Base-by-base conservation (phyloP, 148 eudicot species). In the Chenopodium berlandieri region DNA sequence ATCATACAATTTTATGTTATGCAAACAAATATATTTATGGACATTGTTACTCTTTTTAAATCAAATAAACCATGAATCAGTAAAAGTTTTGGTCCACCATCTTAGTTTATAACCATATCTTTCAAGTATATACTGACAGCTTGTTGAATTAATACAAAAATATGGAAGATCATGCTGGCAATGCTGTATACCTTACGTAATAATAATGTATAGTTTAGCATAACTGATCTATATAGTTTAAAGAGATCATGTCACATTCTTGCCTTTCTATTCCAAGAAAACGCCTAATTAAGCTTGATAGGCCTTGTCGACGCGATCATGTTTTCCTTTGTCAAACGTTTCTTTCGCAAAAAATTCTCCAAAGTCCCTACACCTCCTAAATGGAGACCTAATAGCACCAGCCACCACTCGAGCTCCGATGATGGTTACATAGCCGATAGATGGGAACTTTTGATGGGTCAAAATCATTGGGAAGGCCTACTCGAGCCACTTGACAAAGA, bases 391-490 rank as follows among this genome's bases (percentile, higher is more conserved):
- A 22, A 19, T 20, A 75, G 69, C 31, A 47, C 32, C 0, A 71
- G 23, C 20, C 60, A 30, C 32, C 32, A 73, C 47, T 73, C 40
- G 71, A 65, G 32, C 83, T 74, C 83, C 9, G 47, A 81, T 63
- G 31, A 30, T 14, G 79, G 64, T 47, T 78, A 40, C 84, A 86
- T 90, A 40, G 92, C 94, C 46, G 65, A 89, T 65, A 90, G 75
- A 78, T 95, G 98, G 98, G 87, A 82, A 71, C 77, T 77, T 32
- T 85, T 95, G 1, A 91, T 92, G 72, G 98, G 98, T 7, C 78
- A 78, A 13, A 82, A 80, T 23, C 81, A 92, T 47, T 95, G 98
- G 98, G 82, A 88, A 23, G 87, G 84, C 11, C 79, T 95, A 13
- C 83, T 95, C 10, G 88, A 95, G 19, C 94, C 94, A 13, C 81